Percentiles rank a stretch among this genome's conserved stretches.
phyloP scores from a whole-genome alignment of 1,139 yeast genomes.

The Pichia cactophila region DNA sequence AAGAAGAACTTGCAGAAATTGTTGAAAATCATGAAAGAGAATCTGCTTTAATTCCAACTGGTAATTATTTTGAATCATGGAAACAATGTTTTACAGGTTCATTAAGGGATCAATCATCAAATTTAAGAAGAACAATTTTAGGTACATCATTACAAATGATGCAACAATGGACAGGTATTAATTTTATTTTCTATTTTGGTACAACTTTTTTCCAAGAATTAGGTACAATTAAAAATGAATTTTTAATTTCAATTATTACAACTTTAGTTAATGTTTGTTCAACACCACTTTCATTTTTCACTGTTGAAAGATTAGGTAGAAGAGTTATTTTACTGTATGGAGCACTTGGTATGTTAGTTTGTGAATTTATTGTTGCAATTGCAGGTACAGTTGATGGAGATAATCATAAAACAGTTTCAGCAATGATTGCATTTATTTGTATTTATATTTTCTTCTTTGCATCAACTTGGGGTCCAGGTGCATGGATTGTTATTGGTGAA shows the following conservation, averaged over 20 bases:
- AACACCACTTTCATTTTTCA: constrained; percentile 29
- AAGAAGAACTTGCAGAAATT: constrained; percentile 38
- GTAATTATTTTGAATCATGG: constrained; percentile 25
- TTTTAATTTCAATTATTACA: constrained; percentile 46
- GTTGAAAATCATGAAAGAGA: constrained; percentile 38
- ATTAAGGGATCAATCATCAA: constrained; percentile 27
- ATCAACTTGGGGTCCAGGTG: constrained; percentile 39
- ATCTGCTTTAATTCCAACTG: constrained; percentile 27
- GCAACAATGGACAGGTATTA: constrained; percentile 71
- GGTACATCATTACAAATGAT: constrained; percentile 40
- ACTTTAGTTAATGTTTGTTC: constrained; percentile 55
- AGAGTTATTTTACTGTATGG: constrained; percentile 45
- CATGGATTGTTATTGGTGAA: constrained; percentile 53
- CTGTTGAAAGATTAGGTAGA: constrained; percentile 46
- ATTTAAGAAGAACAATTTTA: constrained; percentile 29
- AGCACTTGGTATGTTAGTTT: constrained; percentile 50
- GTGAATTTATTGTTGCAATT: constrained; percentile 55
- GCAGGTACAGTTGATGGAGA: constrained; percentile 40
- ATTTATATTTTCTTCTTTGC: constrained; percentile 52
- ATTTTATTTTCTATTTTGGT: constrained; percentile 64
- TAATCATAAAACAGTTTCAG: constrained; percentile 26
- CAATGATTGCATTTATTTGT: constrained; percentile 44
- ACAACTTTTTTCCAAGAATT: constrained; percentile 52
- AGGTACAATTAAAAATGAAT: constrained; percentile 43
- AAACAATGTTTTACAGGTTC: constrained; percentile 30